These are phyloP conservation scores for Hypsizygus marmoreus DNA, from an alignment of 768 basidiomycete species.

Conservation along the genomic window DNA sequence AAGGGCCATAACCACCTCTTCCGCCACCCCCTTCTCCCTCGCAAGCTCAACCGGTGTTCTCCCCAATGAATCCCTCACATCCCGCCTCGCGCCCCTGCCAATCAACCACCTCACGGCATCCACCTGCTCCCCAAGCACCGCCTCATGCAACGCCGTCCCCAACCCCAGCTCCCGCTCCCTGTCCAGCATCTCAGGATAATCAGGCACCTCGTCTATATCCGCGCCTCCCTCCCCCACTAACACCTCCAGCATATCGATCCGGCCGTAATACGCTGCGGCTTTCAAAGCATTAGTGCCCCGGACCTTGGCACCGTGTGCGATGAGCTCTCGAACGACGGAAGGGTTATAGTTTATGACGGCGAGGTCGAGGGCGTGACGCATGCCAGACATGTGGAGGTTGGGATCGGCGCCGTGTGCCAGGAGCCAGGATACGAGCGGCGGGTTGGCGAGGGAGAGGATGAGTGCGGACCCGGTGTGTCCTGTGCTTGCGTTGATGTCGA, in stretches of 20 bases:
- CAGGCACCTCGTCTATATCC: slow-evolving; percentile 16
- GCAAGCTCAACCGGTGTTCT: slow-evolving; percentile 10
- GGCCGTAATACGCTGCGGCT: slow-evolving; percentile 16
- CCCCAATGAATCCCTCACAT: slow-evolving; percentile 3
- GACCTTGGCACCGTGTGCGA: slow-evolving; percentile 11
- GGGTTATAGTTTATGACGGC: slow-evolving; percentile 10
- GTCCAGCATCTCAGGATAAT: slow-evolving; percentile 8
- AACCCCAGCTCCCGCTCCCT: slow-evolving; percentile 15
- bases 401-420: slow-evolving; percentile 14
- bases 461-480: slow-evolving; percentile 17
- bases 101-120: slow-evolving; percentile 8
- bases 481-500: slow-evolving; percentile 10
- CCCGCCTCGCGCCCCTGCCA: slow-evolving; percentile 2
- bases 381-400: slow-evolving; percentile 2
- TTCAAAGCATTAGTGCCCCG: slow-evolving; percentile 16
- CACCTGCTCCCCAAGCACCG: slow-evolving; percentile 13
- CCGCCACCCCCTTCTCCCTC: neutral
- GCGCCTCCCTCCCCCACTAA: slow-evolving; percentile 16
- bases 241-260: slow-evolving; percentile 12
- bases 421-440: slow-evolving; percentile 5
- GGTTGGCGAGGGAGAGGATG: slow-evolving; percentile 6
- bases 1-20: no score
- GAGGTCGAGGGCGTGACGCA: slow-evolving; percentile 11
- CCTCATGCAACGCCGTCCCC: slow-evolving; percentile 18
- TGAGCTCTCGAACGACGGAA: neutral